These are phyloP conservation scores for Xerocomellus amylosporus DNA, from an alignment of 768 basidiomycete species.

Conservation along the genomic window DNA sequence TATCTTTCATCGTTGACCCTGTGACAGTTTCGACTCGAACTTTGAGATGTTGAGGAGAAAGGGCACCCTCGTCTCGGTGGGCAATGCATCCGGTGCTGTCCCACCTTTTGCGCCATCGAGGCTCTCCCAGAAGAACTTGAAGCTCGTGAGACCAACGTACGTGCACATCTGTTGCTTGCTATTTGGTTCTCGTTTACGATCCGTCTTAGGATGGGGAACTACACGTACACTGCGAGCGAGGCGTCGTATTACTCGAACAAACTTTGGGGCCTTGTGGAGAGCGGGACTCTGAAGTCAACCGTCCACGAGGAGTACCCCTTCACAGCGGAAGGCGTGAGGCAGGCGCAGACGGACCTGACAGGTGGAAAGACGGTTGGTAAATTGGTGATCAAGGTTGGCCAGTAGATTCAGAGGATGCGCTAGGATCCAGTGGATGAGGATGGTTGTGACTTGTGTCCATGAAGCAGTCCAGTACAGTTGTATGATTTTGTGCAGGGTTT, in stretches of 20 bases:
- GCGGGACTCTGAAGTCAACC: slow-evolving; percentile 61
- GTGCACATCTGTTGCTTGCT: slow-evolving; percentile 12
- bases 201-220: slow-evolving; percentile 60
- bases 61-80: slow-evolving; percentile 86
- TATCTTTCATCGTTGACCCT: slow-evolving; percentile 4
- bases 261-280: slow-evolving; percentile 58
- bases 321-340: slow-evolving; percentile 70
- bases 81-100: slow-evolving; percentile 88
- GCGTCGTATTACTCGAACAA: slow-evolving; percentile 58
- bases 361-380: slow-evolving; percentile 84
- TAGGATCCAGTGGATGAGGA: not conserved
- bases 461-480: slow-evolving; percentile 3
- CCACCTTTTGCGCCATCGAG: slow-evolving; percentile 71
- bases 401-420: slow-evolving; percentile 3
- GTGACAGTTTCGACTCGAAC: slow-evolving; percentile 65
- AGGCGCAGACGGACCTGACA: slow-evolving; percentile 76
- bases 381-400: slow-evolving; percentile 67
- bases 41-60: slow-evolving; percentile 82
- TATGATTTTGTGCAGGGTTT: not conserved
- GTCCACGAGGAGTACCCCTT: slow-evolving; percentile 82
- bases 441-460: not conserved
- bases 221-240: slow-evolving; percentile 74
- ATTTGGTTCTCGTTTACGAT: slow-evolving; percentile 1
- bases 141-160: slow-evolving; percentile 72
- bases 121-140: slow-evolving; percentile 79